Evolutionary conservation across 106 monocot genomes (phyloP).

Genomic region (Posidonia australis): DNA sequence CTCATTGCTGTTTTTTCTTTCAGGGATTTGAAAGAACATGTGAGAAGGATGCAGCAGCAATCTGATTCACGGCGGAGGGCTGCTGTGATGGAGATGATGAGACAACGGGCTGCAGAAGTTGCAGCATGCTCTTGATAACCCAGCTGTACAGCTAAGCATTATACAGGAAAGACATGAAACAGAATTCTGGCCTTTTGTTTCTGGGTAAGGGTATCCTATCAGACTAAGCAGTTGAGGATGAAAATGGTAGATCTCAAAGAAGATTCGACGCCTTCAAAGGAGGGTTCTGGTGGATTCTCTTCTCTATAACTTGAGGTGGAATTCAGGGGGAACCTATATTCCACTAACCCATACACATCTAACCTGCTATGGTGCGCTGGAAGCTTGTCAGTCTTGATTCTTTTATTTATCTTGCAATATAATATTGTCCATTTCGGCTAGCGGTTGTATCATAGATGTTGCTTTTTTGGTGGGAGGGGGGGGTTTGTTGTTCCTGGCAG

Average conservation of each 20-base stretch:
- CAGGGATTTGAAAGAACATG: constrained; percentile 92
- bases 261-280: not conserved
- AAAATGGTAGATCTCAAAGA: not conserved
- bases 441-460: constrained; percentile 19
- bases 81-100: constrained; percentile 98
- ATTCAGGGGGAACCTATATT: not conserved
- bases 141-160: constrained; percentile 5
- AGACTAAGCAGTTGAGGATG: not conserved
- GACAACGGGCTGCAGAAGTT: constrained; percentile 78
- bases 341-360: constrained; percentile 7
- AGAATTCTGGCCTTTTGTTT: not conserved
- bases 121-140: constrained; percentile 37
- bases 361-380: constrained; percentile 7
- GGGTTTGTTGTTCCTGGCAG: not conserved
- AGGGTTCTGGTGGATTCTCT: not conserved
- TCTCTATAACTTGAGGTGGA: not conserved
- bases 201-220: not conserved
- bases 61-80: constrained; percentile 87
- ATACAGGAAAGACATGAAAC: not conserved
- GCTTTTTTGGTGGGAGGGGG: not conserved
- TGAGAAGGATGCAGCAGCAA: constrained; percentile 81
- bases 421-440: not conserved
- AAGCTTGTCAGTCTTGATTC: constrained; percentile 17
- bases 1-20: not conserved
- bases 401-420: constrained; percentile 14